Evolutionary conservation across 2,329 filamentous ascomycete species (phyloP).

Genomic region (Lecanicillium sp.): DNA sequence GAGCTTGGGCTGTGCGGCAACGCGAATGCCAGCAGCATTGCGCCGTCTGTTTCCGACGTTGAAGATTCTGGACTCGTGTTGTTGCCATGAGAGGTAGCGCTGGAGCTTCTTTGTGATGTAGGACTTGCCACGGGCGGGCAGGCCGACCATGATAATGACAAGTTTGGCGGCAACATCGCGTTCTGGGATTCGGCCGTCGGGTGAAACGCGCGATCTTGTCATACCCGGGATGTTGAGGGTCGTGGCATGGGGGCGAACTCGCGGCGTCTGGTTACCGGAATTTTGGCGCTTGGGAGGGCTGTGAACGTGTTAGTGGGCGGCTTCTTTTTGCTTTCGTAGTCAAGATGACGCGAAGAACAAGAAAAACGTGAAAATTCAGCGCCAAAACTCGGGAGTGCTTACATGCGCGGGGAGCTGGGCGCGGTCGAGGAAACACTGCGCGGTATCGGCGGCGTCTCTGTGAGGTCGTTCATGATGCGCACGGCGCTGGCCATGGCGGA

Average conservation of each 20-base stretch:
- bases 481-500: conserved; percentile 37
- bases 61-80: conserved; percentile 93
- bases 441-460: conserved; percentile 50
- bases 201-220: conserved; percentile 91
- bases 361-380: background rate
- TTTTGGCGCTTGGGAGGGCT: conserved; percentile 66
- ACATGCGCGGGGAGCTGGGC: conserved; percentile 54
- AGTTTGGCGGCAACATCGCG: conserved; percentile 94
- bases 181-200: conserved; percentile 88
- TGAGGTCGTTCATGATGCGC: conserved; percentile 37
- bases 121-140: conserved; percentile 92
- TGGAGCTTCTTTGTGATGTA: conserved; percentile 99
- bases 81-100: conserved; percentile 92
- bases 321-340: too few species aligned
- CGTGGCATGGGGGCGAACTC: conserved; percentile 76
- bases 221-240: conserved; percentile 95
- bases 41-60: conserved; percentile 92
- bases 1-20: conserved; percentile 28
- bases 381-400: conserved; percentile 29
- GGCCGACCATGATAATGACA: conserved; percentile 95
- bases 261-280: conserved; percentile 71
- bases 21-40: conserved; percentile 59
- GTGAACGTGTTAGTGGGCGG: conserved; percentile 17
- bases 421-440: conserved; percentile 54
- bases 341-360: too few species aligned